These are phyloP conservation scores for Phytophthora hybrid DNA, from an alignment of 352 stramenopile genomes.

Conservation along the genomic window DNA sequence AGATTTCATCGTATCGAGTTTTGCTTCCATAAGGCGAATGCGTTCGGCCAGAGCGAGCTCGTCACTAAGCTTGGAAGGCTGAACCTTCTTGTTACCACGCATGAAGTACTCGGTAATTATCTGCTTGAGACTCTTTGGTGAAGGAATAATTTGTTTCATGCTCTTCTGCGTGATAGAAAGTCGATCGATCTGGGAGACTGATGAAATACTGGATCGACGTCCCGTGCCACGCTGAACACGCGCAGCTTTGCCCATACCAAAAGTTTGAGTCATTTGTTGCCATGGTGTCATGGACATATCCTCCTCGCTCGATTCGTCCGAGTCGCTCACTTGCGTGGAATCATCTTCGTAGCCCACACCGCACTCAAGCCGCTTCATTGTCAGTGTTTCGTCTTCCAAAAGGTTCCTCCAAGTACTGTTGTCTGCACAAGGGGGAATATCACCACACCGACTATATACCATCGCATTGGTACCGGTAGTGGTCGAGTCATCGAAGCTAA, in stretches of 20 bases:
- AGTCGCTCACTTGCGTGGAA: slow-evolving; percentile 87
- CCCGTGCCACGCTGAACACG: slow-evolving; percentile 37
- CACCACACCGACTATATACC: slow-evolving; percentile 1
- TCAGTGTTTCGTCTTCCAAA: slow-evolving; percentile 52
- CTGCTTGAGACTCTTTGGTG: slow-evolving; percentile 68
- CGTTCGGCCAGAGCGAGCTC: slow-evolving; percentile 41
- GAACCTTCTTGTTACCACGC: slow-evolving; percentile 76
- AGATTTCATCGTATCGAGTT: slow-evolving; percentile 40
- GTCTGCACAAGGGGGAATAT: background rate
- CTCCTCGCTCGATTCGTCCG: slow-evolving; percentile 76
- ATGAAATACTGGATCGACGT: slow-evolving; percentile 72
- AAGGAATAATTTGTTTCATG: slow-evolving; percentile 58
- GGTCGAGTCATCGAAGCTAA: slow-evolving; percentile 36
- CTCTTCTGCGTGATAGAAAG: slow-evolving; percentile 61
- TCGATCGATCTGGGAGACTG: slow-evolving; percentile 68
- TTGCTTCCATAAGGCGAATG: slow-evolving; percentile 49
- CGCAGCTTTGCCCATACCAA: slow-evolving; percentile 67
- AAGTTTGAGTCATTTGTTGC: slow-evolving; percentile 89
- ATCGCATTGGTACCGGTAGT: slow-evolving; percentile 1
- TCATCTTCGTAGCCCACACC: slow-evolving; percentile 81
- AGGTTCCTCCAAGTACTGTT: slow-evolving; percentile 38
- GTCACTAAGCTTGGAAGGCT: slow-evolving; percentile 45
- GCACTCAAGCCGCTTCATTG: slow-evolving; percentile 78
- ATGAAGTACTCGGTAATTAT: slow-evolving; percentile 68
- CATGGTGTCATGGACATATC: slow-evolving; percentile 84